Evolutionary conservation across 306 rosid species (phyloP), one percentile per base, ranked within the genome.

Genomic region (Malus orientalis): DNA sequence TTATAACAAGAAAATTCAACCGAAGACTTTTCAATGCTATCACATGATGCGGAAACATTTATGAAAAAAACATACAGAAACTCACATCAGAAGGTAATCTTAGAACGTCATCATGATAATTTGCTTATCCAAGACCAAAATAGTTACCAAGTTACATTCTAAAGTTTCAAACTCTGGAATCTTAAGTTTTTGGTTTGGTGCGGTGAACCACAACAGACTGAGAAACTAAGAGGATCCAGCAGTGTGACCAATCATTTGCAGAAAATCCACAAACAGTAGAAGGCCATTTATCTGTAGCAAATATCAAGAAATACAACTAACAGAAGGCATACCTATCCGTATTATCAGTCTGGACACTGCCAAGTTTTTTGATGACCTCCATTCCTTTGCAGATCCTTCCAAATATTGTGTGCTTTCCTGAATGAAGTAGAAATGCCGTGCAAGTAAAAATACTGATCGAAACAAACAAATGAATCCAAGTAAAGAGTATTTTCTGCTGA

Each of bases 351-450:
- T 92, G 99, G 78, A 95, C 89, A 60, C 97, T 95, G 76, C 97
- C 97, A 75, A 95, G 99, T 81, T 97, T 88, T 85, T 92, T 95
- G 88, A 95, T 88, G 65, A 92, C 88, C 83, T 95, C 98, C 99
- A 95, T 95, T 74, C 99, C 99, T 64, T 29, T 69, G 70, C 93
- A 84, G 27, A 92, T 91, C 85, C 99, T 87, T 81, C 98, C 99
- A 75, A 95, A 95, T 81, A 95, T 91, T 74, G 99, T 89, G 85
- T 95, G 99, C 40, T 95, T 95, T 77, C 99, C 97, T 95, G 91
- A 70, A 82, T 9, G 44, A 74, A 58, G 72, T 71, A 87, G 83
- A 85, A 59, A 59, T 55, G 74, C 42, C 49, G 47, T 36, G 42
- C 42, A 36, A 36, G 42, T 36, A 36, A 36, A 36, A 36, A 36